Evolutionary conservation across 2,329 filamentous ascomycete species (phyloP).

Genomic region (Penicillium sp.): DNA sequence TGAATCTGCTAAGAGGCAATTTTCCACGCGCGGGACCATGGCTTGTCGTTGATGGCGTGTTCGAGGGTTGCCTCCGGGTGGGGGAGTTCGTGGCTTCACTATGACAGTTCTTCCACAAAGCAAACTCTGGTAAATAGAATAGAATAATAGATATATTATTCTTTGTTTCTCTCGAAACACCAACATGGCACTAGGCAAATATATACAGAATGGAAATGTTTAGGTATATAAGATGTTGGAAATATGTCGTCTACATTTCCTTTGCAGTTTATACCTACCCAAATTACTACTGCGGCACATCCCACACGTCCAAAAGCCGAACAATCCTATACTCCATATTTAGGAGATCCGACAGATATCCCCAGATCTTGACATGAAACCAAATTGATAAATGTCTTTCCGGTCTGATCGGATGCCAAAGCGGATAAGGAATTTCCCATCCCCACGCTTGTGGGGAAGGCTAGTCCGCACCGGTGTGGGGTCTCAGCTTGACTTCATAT

Average conservation of each 20-base stretch:
- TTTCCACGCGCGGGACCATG: no score
- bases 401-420: conserved; percentile 1
- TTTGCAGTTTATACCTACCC: not conserved
- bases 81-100: no score
- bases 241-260: not conserved
- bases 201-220: no score
- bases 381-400: conserved; percentile 14
- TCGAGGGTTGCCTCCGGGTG: no score
- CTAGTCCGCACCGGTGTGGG: conserved; percentile 17
- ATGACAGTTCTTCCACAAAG: no score
- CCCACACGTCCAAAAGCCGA: not conserved
- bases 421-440: conserved; percentile 26
- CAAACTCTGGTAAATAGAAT: no score
- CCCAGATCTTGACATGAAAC: not conserved
- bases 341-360: not conserved
- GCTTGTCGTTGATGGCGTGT: no score
- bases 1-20: no score
- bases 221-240: not conserved
- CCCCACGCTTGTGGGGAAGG: conserved; percentile 25
- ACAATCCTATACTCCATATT: not conserved
- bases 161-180: no score
- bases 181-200: no score
- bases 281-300: not conserved
- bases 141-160: no score
- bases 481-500: conserved; percentile 13